A percentile compares a stretch with the other conserved stretches of the same genome.
Conservation (phyloP, 306 rosid genomes). For the Medicago arabica region DNA sequence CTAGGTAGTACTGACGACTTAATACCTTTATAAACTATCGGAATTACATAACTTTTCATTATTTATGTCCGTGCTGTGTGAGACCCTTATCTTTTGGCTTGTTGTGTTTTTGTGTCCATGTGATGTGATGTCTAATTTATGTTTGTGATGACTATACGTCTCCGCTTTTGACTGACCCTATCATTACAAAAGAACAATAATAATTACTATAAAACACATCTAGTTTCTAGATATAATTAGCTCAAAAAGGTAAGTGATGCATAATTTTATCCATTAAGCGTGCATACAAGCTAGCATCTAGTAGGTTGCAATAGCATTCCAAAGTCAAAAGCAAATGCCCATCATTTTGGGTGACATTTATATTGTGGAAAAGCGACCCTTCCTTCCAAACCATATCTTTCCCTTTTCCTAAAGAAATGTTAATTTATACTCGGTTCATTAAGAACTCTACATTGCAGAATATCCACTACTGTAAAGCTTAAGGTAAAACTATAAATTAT, state of each 20-base stretch:
- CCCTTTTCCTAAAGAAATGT: too few species aligned
- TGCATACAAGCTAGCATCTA: slow-evolving; percentile 1
- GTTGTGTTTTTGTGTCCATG: slow-evolving; percentile 14
- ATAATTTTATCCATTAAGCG: not conserved
- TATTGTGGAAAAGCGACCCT: too few species aligned
- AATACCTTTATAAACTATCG: not conserved
- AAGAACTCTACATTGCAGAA: not conserved
- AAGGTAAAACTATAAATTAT: slow-evolving; percentile 5
- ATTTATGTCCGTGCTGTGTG: slow-evolving; percentile 5
- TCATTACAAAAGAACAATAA: not conserved
- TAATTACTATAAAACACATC: not conserved
- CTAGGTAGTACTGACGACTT: not conserved
- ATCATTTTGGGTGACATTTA: too few species aligned
- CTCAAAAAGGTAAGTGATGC: slow-evolving; percentile 3
- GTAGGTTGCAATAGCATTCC: slow-evolving; percentile 1
- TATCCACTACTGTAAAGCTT: slow-evolving; percentile 7
- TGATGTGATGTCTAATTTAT: not conserved
- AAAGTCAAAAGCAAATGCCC: not conserved
- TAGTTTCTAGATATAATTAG: slow-evolving; percentile 24
- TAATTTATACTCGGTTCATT: not conserved
- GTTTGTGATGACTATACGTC: slow-evolving; percentile 4
- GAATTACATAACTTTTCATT: slow-evolving; percentile 2
- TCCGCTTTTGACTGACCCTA: not conserved
- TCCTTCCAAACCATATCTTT: too few species aligned
- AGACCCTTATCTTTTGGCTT: not conserved